Evolutionary conservation across 352 stramenopile species (phyloP), one percentile per base, ranked within the genome.

Genomic region (Plasmopara viticola): DNA sequence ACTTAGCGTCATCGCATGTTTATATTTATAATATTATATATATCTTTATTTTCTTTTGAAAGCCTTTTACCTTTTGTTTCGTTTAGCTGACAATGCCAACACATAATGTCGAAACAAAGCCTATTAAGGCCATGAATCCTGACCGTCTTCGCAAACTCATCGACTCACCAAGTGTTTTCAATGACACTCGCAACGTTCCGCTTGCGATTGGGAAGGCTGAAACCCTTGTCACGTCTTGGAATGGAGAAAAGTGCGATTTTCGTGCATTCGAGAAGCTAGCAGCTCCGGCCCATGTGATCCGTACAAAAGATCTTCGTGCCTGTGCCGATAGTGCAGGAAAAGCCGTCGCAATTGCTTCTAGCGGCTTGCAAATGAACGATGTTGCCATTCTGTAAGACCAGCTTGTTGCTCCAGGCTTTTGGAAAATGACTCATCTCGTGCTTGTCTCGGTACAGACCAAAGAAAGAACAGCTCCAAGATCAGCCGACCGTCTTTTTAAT

Each of bases 101-200:
- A 25, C 20, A 25, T 25, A 3, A 3, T 51, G 34, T 52, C 25
- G 60, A 62, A 41, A 31, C 34, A n/a, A 77, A 64, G 41, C 48
- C 56, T 15, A 39, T 47, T 9, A 69, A 64, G 48, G 69, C 76
- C 9, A 67, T 84, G 51, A 64, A 87, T 33, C 76, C 73, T 0
- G 60, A 66, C n/a, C 59, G 76, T 18, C 62, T 87, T 18, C 73
- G 57, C n/a, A 78, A 81, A 44, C 63, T 87, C 31, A 74, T 87
- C 20, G 76, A 87, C 51, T 76, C 62, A n/a, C 76, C 76, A 1
- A 68, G 51, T 10, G 30, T 72, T 14, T 37, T 40, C 7, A 87
- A 85, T 54, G 52, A 57, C 1, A 53, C 58, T 9, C 68, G 70
- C 2, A 58, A 76, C 6, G 59, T 76, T 13, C 62, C 68, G 9